These are phyloP conservation scores for Debaryomyces udenii DNA, from an alignment of 1,139 yeast genomes.

Conservation along the genomic window DNA sequence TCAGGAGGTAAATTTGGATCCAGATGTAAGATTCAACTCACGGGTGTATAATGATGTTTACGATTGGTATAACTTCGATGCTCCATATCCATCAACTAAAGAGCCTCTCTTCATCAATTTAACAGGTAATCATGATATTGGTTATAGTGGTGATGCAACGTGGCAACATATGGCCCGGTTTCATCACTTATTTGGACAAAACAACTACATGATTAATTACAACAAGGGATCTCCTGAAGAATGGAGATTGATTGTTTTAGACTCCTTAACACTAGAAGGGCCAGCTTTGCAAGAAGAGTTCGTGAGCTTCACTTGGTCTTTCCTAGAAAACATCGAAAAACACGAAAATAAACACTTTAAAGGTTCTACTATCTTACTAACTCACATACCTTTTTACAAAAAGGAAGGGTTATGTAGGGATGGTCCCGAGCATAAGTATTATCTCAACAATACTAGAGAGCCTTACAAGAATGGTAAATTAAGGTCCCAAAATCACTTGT, in stretches of 20 bases:
- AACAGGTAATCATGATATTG: slow-evolving; percentile 95
- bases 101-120: slow-evolving; percentile 72
- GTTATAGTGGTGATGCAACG: slow-evolving; percentile 94
- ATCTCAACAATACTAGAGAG: slow-evolving; percentile 60
- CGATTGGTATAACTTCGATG: slow-evolving; percentile 60
- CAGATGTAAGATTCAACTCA: slow-evolving; percentile 48
- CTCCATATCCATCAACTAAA: slow-evolving; percentile 35
- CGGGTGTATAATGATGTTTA: slow-evolving; percentile 60
- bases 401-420: slow-evolving; percentile 80
- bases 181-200: slow-evolving; percentile 72
- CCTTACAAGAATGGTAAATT: slow-evolving; percentile 71
- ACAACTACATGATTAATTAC: slow-evolving; percentile 78
- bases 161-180: slow-evolving; percentile 88
- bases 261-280: slow-evolving; percentile 84
- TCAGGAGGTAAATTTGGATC: slow-evolving; percentile 41
- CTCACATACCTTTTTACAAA: slow-evolving; percentile 90
- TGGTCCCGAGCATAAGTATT: slow-evolving; percentile 69
- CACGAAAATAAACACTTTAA: slow-evolving; percentile 51
- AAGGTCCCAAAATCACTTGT: slow-evolving; percentile 86
- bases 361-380: slow-evolving; percentile 81
- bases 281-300: slow-evolving; percentile 82
- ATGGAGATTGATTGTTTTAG: slow-evolving; percentile 84
- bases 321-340: slow-evolving; percentile 58
- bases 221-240: slow-evolving; percentile 63
- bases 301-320: slow-evolving; percentile 67